Evolutionary conservation across 1,139 yeast genomes (phyloP), one percentile per base, ranked within the genome.

Genomic region (Chernovozyma aurita): DNA sequence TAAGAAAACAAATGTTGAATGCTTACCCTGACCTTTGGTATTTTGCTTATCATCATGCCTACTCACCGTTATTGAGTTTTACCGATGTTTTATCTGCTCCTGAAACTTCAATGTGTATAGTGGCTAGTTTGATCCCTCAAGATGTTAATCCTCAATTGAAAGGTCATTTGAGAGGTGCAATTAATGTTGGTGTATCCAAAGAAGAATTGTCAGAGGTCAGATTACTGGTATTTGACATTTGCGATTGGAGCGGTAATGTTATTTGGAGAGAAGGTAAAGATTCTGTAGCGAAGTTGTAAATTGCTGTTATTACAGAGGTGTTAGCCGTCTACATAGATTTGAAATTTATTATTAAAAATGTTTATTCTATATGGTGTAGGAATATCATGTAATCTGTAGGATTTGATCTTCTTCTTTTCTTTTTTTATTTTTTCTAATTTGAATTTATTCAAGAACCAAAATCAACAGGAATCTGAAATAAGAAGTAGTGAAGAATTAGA

Each of bases 101-200:
- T 43, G 95, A 87, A 44, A 83, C 96, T 0, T 80, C 92, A 28
- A 57, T 86, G 48, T 82, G 87, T 32, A 78, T 88, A 4, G 77
- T 88, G 22, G 83, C 95, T 1, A 73, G 90, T 42, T 70, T 90
- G 49, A 80, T 88, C 12, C 97, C 97, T 0, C 96, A 86, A 54
- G 95, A 88, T 56, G 96, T 88, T n/a, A 86, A 85, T 47, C 95
- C 96, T 0, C 96, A 88, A 52, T 68, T 88, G 45, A 86, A 86
- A 59, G 97, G 97, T 0, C 97, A 88, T 54, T 68, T 88, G 43
- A 77, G 73, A 52, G 97, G 97, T 0, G 96, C 95, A 0, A 42
- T 80, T 37, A 87, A 87, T 50, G 76, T 80, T 28, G 95, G 96
- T 0, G 85, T 85, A 8, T 66, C 85, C 3, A 55, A 57, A 31